Evolutionary conservation across 2,329 filamentous ascomycete species (phyloP).

Genomic region (Phialophora tarda): DNA sequence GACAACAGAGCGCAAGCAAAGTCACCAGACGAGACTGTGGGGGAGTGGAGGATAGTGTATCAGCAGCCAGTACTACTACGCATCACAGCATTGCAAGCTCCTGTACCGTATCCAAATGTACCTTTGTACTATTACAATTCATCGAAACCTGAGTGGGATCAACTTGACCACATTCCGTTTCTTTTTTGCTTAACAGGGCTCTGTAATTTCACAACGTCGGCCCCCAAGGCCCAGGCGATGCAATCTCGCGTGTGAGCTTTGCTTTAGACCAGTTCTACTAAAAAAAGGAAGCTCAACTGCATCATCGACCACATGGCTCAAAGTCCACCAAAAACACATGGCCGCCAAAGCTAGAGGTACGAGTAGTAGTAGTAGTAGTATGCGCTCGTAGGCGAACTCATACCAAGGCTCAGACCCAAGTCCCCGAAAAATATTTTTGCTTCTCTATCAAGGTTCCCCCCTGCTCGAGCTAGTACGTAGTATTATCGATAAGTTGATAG

Average conservation of each 20-base stretch:
- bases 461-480: not conserved
- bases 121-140: conserved; percentile 10
- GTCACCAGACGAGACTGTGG: not conserved
- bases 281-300: too few species aligned
- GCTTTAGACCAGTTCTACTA: not conserved
- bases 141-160: not conserved
- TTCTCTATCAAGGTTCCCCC: not conserved
- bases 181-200: too few species aligned
- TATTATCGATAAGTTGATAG: not conserved
- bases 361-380: too few species aligned
- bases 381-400: not conserved
- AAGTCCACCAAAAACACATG: not conserved
- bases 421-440: not conserved
- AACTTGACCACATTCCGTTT: not conserved
- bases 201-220: not conserved
- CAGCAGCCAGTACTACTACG: conserved; percentile 8
- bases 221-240: not conserved
- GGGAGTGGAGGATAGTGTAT: conserved; percentile 6
- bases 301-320: conserved; percentile 8
- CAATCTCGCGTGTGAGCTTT: not conserved
- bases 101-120: conserved; percentile 1
- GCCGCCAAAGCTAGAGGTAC: not conserved
- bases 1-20: conserved; percentile 5
- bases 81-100: conserved; percentile 5
- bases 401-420: not conserved